These are phyloP conservation scores for Solanum tarijense DNA, from an alignment of 257 asterid genomes.

Conservation along the genomic window DNA sequence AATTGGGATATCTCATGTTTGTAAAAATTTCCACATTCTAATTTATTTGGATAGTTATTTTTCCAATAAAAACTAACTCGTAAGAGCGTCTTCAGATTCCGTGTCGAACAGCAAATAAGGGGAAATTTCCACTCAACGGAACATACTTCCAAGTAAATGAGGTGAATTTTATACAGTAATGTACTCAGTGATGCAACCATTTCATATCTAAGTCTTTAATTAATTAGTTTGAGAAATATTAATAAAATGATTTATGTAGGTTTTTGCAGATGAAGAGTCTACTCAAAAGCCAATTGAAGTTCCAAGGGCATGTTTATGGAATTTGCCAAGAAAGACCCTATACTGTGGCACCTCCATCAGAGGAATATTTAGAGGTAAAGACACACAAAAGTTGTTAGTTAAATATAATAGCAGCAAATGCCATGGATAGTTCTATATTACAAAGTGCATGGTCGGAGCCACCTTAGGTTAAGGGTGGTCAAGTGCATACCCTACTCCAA, in stretches of 20 bases:
- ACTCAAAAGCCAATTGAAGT: constrained; percentile 14
- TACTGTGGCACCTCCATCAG: constrained; percentile 20
- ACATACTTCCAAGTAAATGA: constrained; percentile 25
- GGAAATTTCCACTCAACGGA: constrained; percentile 23
- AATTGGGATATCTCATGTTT: background rate
- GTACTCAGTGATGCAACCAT: background rate
- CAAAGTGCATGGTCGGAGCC: background rate
- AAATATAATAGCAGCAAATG: background rate
- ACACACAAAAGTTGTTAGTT: background rate
- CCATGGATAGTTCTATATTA: background rate
- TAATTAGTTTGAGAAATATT: background rate
- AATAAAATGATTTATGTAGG: constrained; percentile 1
- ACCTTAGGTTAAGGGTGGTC: background rate
- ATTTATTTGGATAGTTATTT: background rate
- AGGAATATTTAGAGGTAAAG: constrained; percentile 22
- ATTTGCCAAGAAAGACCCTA: constrained; percentile 9
- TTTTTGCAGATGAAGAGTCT: constrained; percentile 29
- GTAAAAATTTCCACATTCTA: background rate
- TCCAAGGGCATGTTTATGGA: constrained; percentile 3
- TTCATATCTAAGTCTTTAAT: background rate
- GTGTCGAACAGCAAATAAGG: constrained; percentile 15
- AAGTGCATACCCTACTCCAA: background rate
- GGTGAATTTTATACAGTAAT: constrained; percentile 5
- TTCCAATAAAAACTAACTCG: background rate
- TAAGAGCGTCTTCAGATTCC: constrained; percentile 12